Percentiles rank a stretch among this genome's conserved stretches.
Evolutionary conservation across 2,329 filamentous ascomycete species (phyloP).

Genomic region (Cladosporium sp.): DNA sequence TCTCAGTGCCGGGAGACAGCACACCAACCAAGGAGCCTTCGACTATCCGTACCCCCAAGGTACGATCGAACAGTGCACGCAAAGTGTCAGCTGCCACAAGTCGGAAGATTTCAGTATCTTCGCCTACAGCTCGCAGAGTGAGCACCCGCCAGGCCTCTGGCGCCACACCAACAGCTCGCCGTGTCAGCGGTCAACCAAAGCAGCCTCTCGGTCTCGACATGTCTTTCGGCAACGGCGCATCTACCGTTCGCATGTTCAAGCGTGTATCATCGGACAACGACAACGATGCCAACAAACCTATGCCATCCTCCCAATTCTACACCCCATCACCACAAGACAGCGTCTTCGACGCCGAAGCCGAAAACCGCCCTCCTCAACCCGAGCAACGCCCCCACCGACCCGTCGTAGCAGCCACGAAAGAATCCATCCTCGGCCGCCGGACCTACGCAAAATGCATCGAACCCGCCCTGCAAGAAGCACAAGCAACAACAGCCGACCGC

Average conservation of each 20-base stretch:
- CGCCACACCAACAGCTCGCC: conserved; percentile 41
- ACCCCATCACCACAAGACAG: conserved; percentile 21
- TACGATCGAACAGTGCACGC: conserved; percentile 28
- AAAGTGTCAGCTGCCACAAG: conserved; percentile 37
- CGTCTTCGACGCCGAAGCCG: conserved; percentile 47
- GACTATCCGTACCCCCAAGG: conserved; percentile 36
- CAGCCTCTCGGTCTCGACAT: conserved; percentile 83
- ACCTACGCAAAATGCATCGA: conserved; percentile 80
- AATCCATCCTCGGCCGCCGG: conserved; percentile 75
- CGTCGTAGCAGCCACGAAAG: conserved; percentile 55
- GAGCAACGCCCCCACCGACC: conserved; percentile 13
- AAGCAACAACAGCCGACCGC: conserved; percentile 65
- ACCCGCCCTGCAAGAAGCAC: conserved; percentile 75
- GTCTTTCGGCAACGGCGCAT: conserved; percentile 89
- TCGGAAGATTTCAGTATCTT: conserved; percentile 29
- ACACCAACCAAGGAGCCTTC: conserved; percentile 26
- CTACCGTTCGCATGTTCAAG: conserved; percentile 87
- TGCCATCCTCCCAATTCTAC: conserved; percentile 13
- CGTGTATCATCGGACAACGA: conserved; percentile 59
- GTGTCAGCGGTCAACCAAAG: conserved; percentile 48
- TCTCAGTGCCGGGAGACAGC: conserved; percentile 16
- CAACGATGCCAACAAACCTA: conserved; percentile 10
- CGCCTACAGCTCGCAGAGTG: conserved; percentile 31
- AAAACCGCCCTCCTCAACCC: conserved; percentile 58
- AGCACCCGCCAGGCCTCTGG: conserved; percentile 31